Evolutionary conservation across 2,329 filamentous ascomycete genomes (phyloP).

Genomic region (Pyrenochaeta sp.): DNA sequence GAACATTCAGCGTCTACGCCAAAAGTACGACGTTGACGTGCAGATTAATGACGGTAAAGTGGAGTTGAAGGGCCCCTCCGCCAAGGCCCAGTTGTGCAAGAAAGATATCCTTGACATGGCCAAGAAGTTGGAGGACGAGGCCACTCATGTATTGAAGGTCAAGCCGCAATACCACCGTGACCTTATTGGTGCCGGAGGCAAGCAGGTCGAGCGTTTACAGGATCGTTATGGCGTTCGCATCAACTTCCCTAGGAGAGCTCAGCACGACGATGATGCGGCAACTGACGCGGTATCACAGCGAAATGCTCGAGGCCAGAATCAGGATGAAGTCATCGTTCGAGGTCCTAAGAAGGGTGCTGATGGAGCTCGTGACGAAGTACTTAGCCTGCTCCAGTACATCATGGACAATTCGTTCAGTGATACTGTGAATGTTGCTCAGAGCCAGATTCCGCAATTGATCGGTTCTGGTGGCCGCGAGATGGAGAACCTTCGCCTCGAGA

Average conservation of each 20-base stretch:
- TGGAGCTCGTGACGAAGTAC: constrained; percentile 88
- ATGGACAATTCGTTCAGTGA: constrained; percentile 86
- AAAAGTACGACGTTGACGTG: constrained; percentile 77
- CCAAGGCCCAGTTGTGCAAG: constrained; percentile 89
- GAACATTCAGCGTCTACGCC: constrained; percentile 73
- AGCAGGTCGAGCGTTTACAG: constrained; percentile 90
- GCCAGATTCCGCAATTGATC: constrained; percentile 92
- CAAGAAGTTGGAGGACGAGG: constrained; percentile 89
- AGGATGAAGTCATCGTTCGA: constrained; percentile 89
- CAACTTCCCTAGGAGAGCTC: constrained; percentile 82
- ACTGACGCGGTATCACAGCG: constrained; percentile 68
- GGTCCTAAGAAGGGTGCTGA: constrained; percentile 94
- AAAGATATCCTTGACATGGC: constrained; percentile 80
- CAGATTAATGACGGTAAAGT: constrained; percentile 95
- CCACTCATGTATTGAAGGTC: constrained; percentile 85
- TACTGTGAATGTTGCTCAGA: constrained; percentile 85
- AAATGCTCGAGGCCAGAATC: constrained; percentile 73
- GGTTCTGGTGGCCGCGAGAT: constrained; percentile 89
- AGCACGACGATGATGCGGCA: constrained; percentile 75
- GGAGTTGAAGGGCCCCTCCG: constrained; percentile 93
- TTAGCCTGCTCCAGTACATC: constrained; percentile 86
- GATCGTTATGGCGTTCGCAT: constrained; percentile 93
- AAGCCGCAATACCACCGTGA: constrained; percentile 94
- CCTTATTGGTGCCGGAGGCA: constrained; percentile 87
- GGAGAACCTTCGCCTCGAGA: constrained; percentile 85